A percentile compares a stretch with the other conserved stretches of the same genome.
Conservation (phyloP, 441 rosid genomes). For the Pelargonium cotyledonis region DNA sequence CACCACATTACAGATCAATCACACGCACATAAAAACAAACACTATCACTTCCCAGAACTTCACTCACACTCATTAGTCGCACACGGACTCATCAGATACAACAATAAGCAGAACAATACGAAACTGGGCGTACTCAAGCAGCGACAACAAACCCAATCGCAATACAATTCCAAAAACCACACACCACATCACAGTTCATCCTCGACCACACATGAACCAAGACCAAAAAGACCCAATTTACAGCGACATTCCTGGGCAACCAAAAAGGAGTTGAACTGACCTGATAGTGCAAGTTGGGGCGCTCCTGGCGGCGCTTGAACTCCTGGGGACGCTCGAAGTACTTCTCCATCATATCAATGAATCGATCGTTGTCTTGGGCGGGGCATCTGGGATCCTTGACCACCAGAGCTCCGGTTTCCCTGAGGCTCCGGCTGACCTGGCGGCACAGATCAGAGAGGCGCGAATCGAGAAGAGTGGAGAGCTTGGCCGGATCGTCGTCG, state of each 20-base stretch:
- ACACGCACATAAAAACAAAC: too few species aligned
- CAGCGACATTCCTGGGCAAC: background rate
- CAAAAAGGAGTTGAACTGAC: background rate
- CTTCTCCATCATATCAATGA: slow-evolving; percentile 11
- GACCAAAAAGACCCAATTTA: background rate
- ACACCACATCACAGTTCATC: background rate
- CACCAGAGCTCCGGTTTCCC: slow-evolving; percentile 25
- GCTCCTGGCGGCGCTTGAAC: slow-evolving; percentile 7
- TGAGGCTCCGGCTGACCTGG: slow-evolving; percentile 20
- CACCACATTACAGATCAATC: background rate
- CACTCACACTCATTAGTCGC: too few species aligned
- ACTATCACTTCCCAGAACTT: too few species aligned
- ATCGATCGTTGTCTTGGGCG: slow-evolving; percentile 24
- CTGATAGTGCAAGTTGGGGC: slow-evolving; percentile 5
- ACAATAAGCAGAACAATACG: too few species aligned
- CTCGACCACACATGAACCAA: background rate
- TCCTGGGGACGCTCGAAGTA: background rate
- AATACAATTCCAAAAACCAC: background rate
- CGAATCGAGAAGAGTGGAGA: slow-evolving; percentile 1
- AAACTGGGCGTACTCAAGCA: too few species aligned
- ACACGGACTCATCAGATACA: too few species aligned
- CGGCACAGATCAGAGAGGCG: slow-evolving; percentile 15
- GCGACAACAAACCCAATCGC: too few species aligned
- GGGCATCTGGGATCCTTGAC: slow-evolving; percentile 28
- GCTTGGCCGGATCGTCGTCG: slow-evolving; percentile 5